Conservation (phyloP, 306 rosid species). For the Urtica urens region DNA sequence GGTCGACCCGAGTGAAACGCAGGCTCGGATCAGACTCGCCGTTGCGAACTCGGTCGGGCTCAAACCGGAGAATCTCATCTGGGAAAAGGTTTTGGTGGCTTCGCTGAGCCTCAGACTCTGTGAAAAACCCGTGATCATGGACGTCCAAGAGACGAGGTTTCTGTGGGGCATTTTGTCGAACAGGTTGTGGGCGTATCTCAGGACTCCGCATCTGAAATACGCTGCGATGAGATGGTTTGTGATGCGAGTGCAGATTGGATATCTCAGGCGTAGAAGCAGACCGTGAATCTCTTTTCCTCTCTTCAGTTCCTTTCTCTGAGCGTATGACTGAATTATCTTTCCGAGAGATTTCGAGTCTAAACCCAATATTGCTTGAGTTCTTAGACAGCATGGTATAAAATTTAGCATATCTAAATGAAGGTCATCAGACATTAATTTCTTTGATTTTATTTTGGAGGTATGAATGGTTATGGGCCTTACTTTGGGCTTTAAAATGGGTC, state of each 20-base stretch:
- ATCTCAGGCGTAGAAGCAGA: conserved; percentile 26
- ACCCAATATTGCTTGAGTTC: conserved; percentile 6
- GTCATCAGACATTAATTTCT: not conserved
- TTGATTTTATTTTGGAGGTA: not conserved
- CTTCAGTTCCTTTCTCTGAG: conserved; percentile 31
- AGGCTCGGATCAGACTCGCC: conserved; percentile 35
- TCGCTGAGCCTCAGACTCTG: conserved; percentile 31
- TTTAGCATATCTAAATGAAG: not conserved
- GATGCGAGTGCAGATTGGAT: conserved; percentile 27
- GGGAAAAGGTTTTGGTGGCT: conserved; percentile 25
- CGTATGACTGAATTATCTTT: conserved; percentile 29
- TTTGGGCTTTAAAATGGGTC: too few species aligned
- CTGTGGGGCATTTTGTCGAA: conserved; percentile 39
- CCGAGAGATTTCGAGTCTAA: conserved; percentile 20
- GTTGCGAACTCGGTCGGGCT: conserved; percentile 33
- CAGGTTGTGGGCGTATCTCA: conserved; percentile 26
- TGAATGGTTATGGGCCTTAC: too few species aligned
- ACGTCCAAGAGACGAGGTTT: conserved; percentile 50
- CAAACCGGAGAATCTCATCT: conserved; percentile 29
- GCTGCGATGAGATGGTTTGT: conserved; percentile 37
- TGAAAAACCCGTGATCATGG: conserved; percentile 42
- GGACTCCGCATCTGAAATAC: conserved; percentile 37
- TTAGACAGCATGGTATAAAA: conserved; percentile 9
- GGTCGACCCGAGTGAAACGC: conserved; percentile 33
- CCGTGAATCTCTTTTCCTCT: conserved; percentile 51